These are phyloP conservation scores for Luvunga scandens DNA, from an alignment of 345 rosid genomes.

Conservation along the genomic window DNA sequence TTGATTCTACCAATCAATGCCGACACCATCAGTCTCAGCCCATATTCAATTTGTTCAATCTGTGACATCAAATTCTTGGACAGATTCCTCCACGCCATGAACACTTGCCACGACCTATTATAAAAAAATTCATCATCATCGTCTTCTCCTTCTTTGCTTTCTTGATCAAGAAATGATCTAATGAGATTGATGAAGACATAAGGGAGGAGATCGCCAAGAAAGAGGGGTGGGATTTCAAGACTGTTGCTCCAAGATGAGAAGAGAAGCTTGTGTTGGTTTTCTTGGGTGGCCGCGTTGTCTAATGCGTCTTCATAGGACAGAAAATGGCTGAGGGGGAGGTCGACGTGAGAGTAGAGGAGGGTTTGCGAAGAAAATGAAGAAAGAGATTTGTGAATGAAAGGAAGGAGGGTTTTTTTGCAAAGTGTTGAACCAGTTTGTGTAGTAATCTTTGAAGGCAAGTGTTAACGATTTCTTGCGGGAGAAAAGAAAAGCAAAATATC, in stretches of 20 bases:
- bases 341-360: constrained; percentile 49
- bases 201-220: constrained; percentile 89
- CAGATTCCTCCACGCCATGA: constrained; percentile 65
- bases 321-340: constrained; percentile 66
- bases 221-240: constrained; percentile 70
- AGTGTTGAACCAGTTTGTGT: constrained; percentile 59
- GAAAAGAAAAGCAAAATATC: constrained; percentile 36
- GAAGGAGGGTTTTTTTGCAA: constrained; percentile 62
- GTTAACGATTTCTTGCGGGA: constrained; percentile 47
- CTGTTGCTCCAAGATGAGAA: constrained; percentile 72
- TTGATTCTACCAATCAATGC: too few species aligned
- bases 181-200: constrained; percentile 72
- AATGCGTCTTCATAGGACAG: constrained; percentile 69
- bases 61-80: too few species aligned
- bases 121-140: background rate
- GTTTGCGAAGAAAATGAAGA: constrained; percentile 39
- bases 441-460: constrained; percentile 54
- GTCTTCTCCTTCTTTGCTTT: constrained; percentile 27
- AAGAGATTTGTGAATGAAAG: constrained; percentile 62
- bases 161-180: constrained; percentile 51
- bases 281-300: constrained; percentile 55
- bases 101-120: constrained; percentile 18
- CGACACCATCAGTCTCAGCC: too few species aligned
- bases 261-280: constrained; percentile 60
- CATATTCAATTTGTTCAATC: too few species aligned